Conservation (phyloP, 257 asterid species). For the Rauvolfia tetraphylla region DNA sequence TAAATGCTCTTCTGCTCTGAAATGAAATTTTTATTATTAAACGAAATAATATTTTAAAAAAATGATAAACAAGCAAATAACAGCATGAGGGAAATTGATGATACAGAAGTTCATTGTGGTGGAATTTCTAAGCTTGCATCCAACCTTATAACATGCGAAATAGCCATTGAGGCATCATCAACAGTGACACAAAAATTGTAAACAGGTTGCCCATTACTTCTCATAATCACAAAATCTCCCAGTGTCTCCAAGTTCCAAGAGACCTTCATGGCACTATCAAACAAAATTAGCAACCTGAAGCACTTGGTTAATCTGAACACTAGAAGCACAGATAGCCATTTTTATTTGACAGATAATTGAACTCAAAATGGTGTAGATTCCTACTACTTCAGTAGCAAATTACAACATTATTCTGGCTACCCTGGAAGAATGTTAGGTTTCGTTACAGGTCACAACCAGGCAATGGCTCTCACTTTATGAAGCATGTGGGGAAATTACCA, state of each 20-base stretch:
- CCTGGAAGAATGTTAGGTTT: background rate
- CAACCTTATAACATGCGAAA: constrained; percentile 94
- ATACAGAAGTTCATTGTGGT: background rate
- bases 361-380: background rate
- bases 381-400: background rate
- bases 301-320: background rate
- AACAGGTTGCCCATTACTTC: constrained; percentile 99
- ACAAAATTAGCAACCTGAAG: constrained; percentile 37
- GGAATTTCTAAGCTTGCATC: background rate
- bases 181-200: constrained; percentile 96
- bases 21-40: constrained; percentile 20
- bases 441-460: background rate
- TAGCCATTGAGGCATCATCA: constrained; percentile 97
- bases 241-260: constrained; percentile 88
- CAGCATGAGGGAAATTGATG: background rate
- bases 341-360: background rate
- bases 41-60: constrained; percentile 15
- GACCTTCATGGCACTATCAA: constrained; percentile 69
- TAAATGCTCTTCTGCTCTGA: constrained; percentile 98
- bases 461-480: background rate
- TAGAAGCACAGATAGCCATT: background rate
- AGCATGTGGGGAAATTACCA: background rate
- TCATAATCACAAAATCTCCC: constrained; percentile 98
- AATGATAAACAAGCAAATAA: constrained; percentile 14
- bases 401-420: background rate